phyloP scores from a whole-genome alignment of 176 grass and related monocot species.

The Tuctoria greenei region DNA sequence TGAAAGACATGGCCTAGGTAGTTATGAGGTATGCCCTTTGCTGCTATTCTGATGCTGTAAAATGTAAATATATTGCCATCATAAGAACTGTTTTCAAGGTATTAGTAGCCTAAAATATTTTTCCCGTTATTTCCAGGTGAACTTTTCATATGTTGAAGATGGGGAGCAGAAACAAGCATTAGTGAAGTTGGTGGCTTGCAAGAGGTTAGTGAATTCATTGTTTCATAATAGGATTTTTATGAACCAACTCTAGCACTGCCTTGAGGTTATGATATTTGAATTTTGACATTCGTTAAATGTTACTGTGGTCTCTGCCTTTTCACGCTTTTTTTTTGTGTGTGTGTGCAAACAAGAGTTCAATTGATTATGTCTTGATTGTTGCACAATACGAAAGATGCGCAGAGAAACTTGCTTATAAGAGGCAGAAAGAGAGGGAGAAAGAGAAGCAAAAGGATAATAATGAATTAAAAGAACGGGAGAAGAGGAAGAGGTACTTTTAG shows the following conservation, averaged over 20 bases:
- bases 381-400: slow-evolving; percentile 83
- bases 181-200: slow-evolving; percentile 92
- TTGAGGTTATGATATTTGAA: neutral
- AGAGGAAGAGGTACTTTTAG: slow-evolving; percentile 68
- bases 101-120: neutral
- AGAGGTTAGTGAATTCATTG: slow-evolving; percentile 49
- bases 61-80: neutral
- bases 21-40: slow-evolving; percentile 75
- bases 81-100: neutral
- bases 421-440: slow-evolving; percentile 73
- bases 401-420: slow-evolving; percentile 95
- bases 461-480: slow-evolving; percentile 38
- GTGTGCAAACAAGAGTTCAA: neutral
- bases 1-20: slow-evolving; percentile 64
- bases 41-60: slow-evolving; percentile 8
- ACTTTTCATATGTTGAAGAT: slow-evolving; percentile 91
- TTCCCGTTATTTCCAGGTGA: slow-evolving; percentile 49
- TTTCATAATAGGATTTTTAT: slow-evolving; percentile 7
- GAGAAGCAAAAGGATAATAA: slow-evolving; percentile 47
- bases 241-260: neutral
- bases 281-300: neutral
- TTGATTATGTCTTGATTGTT: slow-evolving; percentile 40
- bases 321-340: slow-evolving; percentile 11
- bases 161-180: slow-evolving; percentile 87
- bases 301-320: neutral